Conservation (phyloP, 257 asterid species). For the Rauvolfia tetraphylla region DNA sequence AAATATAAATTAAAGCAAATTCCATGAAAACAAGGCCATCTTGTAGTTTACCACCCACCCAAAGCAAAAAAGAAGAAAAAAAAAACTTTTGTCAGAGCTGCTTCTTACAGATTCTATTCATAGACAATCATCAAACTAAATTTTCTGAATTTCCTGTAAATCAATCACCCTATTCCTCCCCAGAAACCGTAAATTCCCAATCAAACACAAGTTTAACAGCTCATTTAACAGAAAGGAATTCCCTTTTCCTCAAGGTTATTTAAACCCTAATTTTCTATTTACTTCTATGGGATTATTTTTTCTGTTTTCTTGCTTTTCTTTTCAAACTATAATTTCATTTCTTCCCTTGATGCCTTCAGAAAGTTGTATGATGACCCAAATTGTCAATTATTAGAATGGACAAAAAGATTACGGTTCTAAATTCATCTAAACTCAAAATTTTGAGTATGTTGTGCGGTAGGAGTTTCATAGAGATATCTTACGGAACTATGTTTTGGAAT, state of each 20-base stretch:
- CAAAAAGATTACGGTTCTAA: slow-evolving; percentile 52
- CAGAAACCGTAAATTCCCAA: slow-evolving; percentile 23
- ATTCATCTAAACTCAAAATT: slow-evolving; percentile 67
- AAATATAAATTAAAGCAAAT: neutral
- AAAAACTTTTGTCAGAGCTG: neutral
- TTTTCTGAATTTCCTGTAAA: too few species aligned
- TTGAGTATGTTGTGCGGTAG: slow-evolving; percentile 59
- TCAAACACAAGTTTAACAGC: neutral
- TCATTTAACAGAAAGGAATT: slow-evolving; percentile 20
- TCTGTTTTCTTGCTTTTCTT: slow-evolving; percentile 57
- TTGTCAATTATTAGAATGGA: slow-evolving; percentile 75
- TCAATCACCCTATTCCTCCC: neutral
- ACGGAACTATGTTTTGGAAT: slow-evolving; percentile 48
- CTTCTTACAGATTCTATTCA: too few species aligned
- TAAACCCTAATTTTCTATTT: slow-evolving; percentile 32
- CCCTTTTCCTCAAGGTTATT: neutral
- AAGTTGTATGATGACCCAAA: slow-evolving; percentile 70
- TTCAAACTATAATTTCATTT: slow-evolving; percentile 47
- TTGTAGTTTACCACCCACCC: neutral
- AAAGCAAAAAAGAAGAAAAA: neutral
- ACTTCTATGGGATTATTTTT: slow-evolving; percentile 33
- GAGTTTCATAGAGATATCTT: slow-evolving; percentile 58
- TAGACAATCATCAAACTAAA: too few species aligned
- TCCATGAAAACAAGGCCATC: neutral
- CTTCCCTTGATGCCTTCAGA: slow-evolving; percentile 71